A percentile compares a stretch with the other conserved stretches of the same genome.
phyloP scores from a whole-genome alignment of 1,139 yeast genomes.

The Eremothecium cymbalariae region DNA sequence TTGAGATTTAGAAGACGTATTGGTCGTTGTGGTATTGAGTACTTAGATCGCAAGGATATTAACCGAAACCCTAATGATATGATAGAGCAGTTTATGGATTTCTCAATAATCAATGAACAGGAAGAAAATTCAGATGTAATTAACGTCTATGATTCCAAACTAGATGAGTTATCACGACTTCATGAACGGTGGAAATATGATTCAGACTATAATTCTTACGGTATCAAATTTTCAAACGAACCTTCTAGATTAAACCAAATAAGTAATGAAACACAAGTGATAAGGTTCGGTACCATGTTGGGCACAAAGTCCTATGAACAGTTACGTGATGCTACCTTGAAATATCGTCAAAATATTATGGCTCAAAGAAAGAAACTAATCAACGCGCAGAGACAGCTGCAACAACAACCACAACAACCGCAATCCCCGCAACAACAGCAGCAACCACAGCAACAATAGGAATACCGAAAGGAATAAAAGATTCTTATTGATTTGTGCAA shows the following conservation, averaged over 20 bases:
- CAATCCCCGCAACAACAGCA: conserved; percentile 9
- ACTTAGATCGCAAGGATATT: conserved; percentile 55
- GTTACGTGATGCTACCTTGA: conserved; percentile 39
- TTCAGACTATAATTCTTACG: conserved; percentile 48
- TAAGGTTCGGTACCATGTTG: conserved; percentile 86
- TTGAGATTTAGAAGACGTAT: conserved; percentile 64
- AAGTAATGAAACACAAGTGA: conserved; percentile 78
- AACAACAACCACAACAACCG: conserved; percentile 13
- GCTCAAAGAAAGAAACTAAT: conserved; percentile 35
- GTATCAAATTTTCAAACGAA: conserved; percentile 50
- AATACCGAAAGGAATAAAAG: too few species aligned
- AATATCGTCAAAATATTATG: conserved; percentile 46
- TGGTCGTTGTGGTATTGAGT: conserved; percentile 64
- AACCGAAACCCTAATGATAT: conserved; percentile 28
- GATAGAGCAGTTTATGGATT: conserved; percentile 24
- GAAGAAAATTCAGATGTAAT: conserved; percentile 24
- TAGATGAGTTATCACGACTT: conserved; percentile 47
- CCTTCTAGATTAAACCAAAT: conserved; percentile 72
- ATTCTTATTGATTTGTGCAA: too few species aligned
- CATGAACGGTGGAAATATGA: conserved; percentile 75
- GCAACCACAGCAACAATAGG: conserved; percentile 6
- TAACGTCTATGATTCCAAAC: conserved; percentile 50
- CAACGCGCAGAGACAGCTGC: conserved; percentile 31
- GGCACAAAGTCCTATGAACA: conserved; percentile 78
- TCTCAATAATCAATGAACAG: conserved; percentile 27